A percentile compares a stretch with the other conserved stretches of the same genome.
Conservation (phyloP, 805 yeast species). For the Metschnikowia santaceciliae region DNA sequence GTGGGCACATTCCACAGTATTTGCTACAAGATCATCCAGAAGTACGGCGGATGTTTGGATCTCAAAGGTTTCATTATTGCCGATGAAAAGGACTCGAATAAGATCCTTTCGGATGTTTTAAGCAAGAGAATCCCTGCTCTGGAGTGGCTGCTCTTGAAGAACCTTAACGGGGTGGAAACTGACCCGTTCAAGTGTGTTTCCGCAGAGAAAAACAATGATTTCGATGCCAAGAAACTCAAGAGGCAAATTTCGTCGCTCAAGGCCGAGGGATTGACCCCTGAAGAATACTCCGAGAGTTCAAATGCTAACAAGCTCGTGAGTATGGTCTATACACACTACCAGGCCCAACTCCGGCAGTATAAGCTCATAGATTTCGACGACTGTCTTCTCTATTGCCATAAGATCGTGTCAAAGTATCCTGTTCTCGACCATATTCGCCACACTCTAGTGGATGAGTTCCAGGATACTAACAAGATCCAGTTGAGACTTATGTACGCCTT, state of each 20-base stretch:
- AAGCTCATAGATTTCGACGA: slow-evolving; percentile 79
- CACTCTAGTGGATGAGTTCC: slow-evolving; percentile 90
- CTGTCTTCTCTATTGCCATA: slow-evolving; percentile 53
- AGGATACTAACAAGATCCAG: slow-evolving; percentile 83
- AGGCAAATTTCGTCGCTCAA: slow-evolving; percentile 54
- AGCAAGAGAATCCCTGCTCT: slow-evolving; percentile 18
- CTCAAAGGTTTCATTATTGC: slow-evolving; percentile 49
- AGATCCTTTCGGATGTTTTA: slow-evolving; percentile 42
- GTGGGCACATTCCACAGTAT: slow-evolving; percentile 92
- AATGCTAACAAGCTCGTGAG: slow-evolving; percentile 18
- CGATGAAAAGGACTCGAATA: slow-evolving; percentile 57
- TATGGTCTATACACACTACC: slow-evolving; percentile 49
- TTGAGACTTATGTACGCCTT: slow-evolving; percentile 57
- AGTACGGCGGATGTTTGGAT: slow-evolving; percentile 51
- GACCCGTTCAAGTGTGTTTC: slow-evolving; percentile 10
- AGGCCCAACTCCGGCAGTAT: slow-evolving; percentile 39
- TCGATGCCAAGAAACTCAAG: slow-evolving; percentile 39
- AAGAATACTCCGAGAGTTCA: slow-evolving; percentile 28
- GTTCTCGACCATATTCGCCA: slow-evolving; percentile 54
- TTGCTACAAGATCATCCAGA: slow-evolving; percentile 56
- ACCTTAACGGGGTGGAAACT: slow-evolving; percentile 15
- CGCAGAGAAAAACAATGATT: slow-evolving; percentile 25
- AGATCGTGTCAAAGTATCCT: slow-evolving; percentile 44
- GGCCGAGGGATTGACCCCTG: slow-evolving; percentile 46
- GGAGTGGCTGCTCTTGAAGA: slow-evolving; percentile 16